phyloP scores from a whole-genome alignment of 148 eudicot species.

The Suaeda aralocaspica region DNA sequence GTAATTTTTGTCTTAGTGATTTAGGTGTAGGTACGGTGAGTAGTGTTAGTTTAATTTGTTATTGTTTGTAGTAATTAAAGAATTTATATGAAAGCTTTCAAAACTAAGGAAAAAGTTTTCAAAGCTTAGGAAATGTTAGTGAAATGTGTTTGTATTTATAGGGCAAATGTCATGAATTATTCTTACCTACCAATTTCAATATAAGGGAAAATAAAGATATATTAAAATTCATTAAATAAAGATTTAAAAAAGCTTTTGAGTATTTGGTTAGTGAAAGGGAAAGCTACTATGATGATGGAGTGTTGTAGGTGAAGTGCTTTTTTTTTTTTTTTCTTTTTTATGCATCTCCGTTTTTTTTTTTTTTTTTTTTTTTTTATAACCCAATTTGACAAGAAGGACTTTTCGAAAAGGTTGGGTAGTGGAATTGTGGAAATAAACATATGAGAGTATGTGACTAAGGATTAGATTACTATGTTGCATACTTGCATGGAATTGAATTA shows the following conservation, averaged over 20 bases:
- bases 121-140: constrained; percentile 21
- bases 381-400: too few relatives aligned
- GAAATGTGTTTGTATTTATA: constrained; percentile 21
- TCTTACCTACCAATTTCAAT: constrained; percentile 26
- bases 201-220: too few relatives aligned
- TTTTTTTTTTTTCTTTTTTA: too few relatives aligned
- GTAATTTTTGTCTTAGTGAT: constrained; percentile 1
- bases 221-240: neutral
- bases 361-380: too few relatives aligned
- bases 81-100: neutral
- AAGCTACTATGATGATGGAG: neutral
- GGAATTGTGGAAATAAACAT: too few relatives aligned
- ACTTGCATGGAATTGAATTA: too few relatives aligned
- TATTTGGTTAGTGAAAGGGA: constrained; percentile 24
- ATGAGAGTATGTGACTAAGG: too few relatives aligned
- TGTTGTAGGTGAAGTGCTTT: neutral
- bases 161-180: constrained; percentile 8
- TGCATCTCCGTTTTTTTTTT: too few relatives aligned
- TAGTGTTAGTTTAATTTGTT: neutral
- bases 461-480: too few relatives aligned
- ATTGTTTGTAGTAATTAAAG: constrained; percentile 6
- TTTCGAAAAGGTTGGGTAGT: too few relatives aligned
- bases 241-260: neutral
- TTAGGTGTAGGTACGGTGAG: neutral
- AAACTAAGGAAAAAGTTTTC: constrained; percentile 10